These are phyloP conservation scores for Malassezia caprae DNA, from an alignment of 1,284 basidiomycete species.

Conservation along the genomic window DNA sequence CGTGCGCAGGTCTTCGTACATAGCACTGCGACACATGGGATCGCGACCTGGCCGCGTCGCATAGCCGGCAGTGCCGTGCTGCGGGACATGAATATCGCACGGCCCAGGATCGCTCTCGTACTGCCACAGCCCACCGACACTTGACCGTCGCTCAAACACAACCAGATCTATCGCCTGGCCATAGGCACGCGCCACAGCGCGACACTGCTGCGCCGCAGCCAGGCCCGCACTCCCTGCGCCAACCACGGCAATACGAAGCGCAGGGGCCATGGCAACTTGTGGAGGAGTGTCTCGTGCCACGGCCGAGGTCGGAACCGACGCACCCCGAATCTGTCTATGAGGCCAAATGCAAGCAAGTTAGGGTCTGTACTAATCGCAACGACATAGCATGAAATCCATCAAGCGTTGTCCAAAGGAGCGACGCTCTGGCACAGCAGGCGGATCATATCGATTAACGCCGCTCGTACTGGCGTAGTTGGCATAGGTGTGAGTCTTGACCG, in stretches of 20 bases:
- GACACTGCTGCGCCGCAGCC: slow-evolving; percentile 48
- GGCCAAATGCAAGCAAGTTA: background rate
- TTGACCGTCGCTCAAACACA: slow-evolving; percentile 27
- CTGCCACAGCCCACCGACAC: slow-evolving; percentile 28
- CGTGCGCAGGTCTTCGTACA: slow-evolving; percentile 44
- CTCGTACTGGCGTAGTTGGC: background rate
- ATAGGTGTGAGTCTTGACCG: background rate
- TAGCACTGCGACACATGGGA: slow-evolving; percentile 23
- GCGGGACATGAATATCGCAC: slow-evolving; percentile 41
- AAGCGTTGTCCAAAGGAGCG: slow-evolving; percentile 16
- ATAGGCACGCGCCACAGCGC: slow-evolving; percentile 17
- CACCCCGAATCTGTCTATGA: no score
- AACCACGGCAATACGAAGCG: slow-evolving; percentile 5
- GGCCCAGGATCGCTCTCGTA: slow-evolving; percentile 27
- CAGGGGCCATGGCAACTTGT: background rate
- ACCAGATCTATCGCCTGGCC: slow-evolving; percentile 4
- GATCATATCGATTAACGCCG: background rate
- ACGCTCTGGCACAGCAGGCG: slow-evolving; percentile 2
- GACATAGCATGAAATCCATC: slow-evolving; percentile 18
- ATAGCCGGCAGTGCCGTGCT: slow-evolving; percentile 3
- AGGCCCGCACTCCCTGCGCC: slow-evolving; percentile 24
- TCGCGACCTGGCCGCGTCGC: slow-evolving; percentile 8
- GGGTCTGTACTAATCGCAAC: slow-evolving; percentile 7
- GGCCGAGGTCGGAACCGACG: background rate
- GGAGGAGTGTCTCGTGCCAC: background rate